phyloP scores from a whole-genome alignment of 208 protist species.

The Acanthamoeba polyphaga region DNA sequence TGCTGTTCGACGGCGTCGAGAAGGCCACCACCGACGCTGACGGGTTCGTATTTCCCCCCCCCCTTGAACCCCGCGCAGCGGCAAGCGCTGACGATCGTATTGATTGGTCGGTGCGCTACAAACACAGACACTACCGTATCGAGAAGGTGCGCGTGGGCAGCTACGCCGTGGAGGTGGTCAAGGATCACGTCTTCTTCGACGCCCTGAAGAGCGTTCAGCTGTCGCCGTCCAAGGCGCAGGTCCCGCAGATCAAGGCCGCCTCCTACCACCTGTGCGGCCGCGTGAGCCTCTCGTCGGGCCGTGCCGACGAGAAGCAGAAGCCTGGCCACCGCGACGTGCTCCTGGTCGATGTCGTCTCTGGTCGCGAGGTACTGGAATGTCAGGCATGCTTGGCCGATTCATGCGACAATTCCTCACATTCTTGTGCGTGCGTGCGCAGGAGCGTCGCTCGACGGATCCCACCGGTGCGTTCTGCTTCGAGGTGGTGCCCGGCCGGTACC shows the following conservation, averaged over 20 bases:
- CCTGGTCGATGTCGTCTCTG: neutral
- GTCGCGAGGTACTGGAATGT: constrained; percentile 15
- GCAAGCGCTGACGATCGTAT: neutral
- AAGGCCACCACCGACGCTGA: constrained; percentile 42
- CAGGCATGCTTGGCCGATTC: neutral
- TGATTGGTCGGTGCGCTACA: neutral
- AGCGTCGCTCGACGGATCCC: constrained; percentile 54
- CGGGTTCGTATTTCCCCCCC: neutral
- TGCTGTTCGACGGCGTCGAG: constrained; percentile 69
- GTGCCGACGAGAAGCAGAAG: constrained; percentile 17
- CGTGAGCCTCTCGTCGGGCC: constrained; percentile 38
- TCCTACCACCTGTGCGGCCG: constrained; percentile 55
- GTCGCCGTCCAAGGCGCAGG: constrained; percentile 52
- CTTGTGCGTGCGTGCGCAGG: neutral
- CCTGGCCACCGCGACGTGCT: constrained; percentile 35
- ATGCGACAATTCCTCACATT: neutral
- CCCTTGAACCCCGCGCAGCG: neutral
- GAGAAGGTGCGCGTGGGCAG: constrained; percentile 69
- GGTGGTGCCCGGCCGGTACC: constrained; percentile 59
- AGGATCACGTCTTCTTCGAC: constrained; percentile 74
- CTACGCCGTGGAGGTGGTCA: constrained; percentile 59
- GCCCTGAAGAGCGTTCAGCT: constrained; percentile 40
- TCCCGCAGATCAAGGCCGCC: constrained; percentile 42
- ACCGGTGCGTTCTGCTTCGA: constrained; percentile 68
- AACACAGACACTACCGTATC: constrained; percentile 38